Evolutionary conservation across 768 basidiomycete species (phyloP), one percentile per base, ranked within the genome.

Genomic region (Porpolomopsis calyptriformis): DNA sequence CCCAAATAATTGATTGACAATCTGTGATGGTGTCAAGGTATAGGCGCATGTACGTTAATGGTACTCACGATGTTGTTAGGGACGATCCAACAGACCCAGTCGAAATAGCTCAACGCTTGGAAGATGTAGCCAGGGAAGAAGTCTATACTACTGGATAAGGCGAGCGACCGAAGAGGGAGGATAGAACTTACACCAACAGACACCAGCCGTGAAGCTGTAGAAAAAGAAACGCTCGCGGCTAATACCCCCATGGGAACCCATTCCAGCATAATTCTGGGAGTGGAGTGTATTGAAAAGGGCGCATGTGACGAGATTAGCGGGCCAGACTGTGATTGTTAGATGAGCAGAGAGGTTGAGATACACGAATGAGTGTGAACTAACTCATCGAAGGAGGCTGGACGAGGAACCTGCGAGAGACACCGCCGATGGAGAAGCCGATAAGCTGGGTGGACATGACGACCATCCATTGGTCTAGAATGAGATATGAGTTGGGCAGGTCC

Each of bases 391-490:
- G 77, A 5, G 78, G 84, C 47, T 78, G 71, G 31, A 84, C 86
- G 33, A 89, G 72, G 71, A 88, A 88, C 8, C 86, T 78, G 22
- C 82, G 76, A 4, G 76, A 52, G 68, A 88, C 53, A 53, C 77
- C 57, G 67, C 86, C 87, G 46, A 88, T 77, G 4, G 85, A 87
- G 67, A 89, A 89, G 10, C 88, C 85, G 45, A 88, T 85, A 44
- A 86, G 64, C 55, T 83, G 80, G 1, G 80, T 79, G 23, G 77
- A 80, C 64, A 87, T 77, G 20, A 88, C 81, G 18, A 87, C 63
- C 61, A 87, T 75, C 80, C 85, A 83, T 64, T 85, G 82, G 60
- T 87, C 84, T 74, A 20, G 12, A 52, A 31, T 14, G 31, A 52
- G 24, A 36, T 45, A 26, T 22, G 7, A 34, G 14, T 33, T 18